Percentiles rank a stretch among this genome's conserved stretches.
Conservation (phyloP, 2,329 filamentous ascomycete genomes). For the Aureobasidium sp. region DNA sequence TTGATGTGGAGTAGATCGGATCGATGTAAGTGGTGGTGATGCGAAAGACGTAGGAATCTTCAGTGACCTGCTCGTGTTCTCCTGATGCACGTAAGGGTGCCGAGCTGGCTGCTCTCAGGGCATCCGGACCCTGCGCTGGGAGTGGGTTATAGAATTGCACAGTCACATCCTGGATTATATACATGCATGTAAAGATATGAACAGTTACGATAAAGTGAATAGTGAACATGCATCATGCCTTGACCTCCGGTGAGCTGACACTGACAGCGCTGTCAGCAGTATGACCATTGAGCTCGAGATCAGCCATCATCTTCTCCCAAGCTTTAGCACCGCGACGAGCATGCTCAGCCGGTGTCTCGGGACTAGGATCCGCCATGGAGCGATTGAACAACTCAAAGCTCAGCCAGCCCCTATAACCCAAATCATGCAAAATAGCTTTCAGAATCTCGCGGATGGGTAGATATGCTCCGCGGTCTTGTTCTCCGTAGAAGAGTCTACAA, state of each 20-base stretch:
- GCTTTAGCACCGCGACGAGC: slow-evolving; percentile 35
- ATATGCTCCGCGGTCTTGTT: slow-evolving; percentile 50
- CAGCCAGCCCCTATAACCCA: slow-evolving; percentile 61
- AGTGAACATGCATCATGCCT: too few relatives aligned
- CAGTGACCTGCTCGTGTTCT: neutral
- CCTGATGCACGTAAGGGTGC: neutral
- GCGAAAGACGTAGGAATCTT: too few relatives aligned
- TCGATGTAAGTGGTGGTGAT: too few relatives aligned
- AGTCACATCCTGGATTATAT: too few relatives aligned
- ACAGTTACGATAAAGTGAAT: neutral
- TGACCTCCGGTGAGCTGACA: too few relatives aligned
- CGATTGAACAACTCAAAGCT: slow-evolving; percentile 63
- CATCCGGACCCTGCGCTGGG: too few relatives aligned
- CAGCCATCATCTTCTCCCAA: slow-evolving; percentile 36
- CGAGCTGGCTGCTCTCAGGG: too few relatives aligned
- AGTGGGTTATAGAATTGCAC: too few relatives aligned
- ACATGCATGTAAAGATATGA: too few relatives aligned
- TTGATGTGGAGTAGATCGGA: too few relatives aligned
- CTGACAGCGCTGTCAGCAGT: neutral
- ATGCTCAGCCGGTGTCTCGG: slow-evolving; percentile 46
- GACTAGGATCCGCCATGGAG: slow-evolving; percentile 45
- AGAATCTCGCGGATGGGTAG: slow-evolving; percentile 56
- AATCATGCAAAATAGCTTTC: slow-evolving; percentile 50
- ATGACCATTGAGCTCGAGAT: neutral
- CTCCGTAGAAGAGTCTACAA: slow-evolving; percentile 58